Base-by-base conservation (phyloP, 129 eudicot species). In the Escallonia rubra region DNA sequence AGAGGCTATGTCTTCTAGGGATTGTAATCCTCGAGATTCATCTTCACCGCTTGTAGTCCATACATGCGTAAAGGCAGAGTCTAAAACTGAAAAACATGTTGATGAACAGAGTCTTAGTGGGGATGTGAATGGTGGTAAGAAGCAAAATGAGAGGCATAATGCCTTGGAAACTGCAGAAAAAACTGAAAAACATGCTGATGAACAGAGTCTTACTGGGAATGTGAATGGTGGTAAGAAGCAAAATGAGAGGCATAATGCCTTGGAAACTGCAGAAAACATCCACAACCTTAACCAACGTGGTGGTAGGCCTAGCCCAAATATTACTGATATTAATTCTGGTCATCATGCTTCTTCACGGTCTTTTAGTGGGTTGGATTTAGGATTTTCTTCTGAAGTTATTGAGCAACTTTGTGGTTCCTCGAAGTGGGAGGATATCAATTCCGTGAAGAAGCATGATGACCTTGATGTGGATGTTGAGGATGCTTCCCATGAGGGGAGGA, bases 401-500 rank as follows among this genome's bases (percentile, higher is more conserved):
- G 62, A 52, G 34, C 34, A 23, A 23, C 34, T 23, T 1, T 23
- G 34, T 23, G 34, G 34, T 23, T 0, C 34, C 34, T 23, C 34
- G 34, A 23, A 23, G 34, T 23, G 34, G 34, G 34, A 23, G 34
- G 34, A 23, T 23, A 23, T 23, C 1, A 0, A 23, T 23, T 23
- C 34, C 34, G 34, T 23, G 34, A 23, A 23, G 34, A 23, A 23
- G 52, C 68, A 62, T 6, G 15, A 57, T 51, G 38, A 56, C 45
- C 64, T 23, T 23, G 34, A 23, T 62, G 49, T 23, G 23, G 57
- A 53, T 63, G 61, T 11, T 59, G 8, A 76, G 57, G 2, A 53
- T 68, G 61, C 51, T 41, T 65, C 54, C 6, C 34, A 62, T 45
- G 54, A 63, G 43, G 44, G 50, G 69, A 66, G 50, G 16, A 54